Evolutionary conservation across 768 basidiomycete genomes (phyloP), one percentile per base, ranked within the genome.

Genomic region (Lepiota venenata): DNA sequence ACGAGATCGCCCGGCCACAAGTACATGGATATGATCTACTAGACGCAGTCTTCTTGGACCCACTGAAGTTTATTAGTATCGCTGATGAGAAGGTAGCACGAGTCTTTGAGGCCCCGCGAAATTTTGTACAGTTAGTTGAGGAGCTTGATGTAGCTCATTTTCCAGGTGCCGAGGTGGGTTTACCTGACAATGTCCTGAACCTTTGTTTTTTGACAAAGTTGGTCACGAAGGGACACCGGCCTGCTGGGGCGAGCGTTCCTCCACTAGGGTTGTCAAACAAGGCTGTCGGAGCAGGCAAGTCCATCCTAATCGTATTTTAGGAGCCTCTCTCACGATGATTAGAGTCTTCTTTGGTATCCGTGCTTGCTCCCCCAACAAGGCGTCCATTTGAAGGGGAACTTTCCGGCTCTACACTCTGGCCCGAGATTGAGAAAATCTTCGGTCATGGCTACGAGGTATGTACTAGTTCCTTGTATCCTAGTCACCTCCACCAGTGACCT

Each of bases 51-150:
- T 95, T 93, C 67, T 76, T 96, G 43, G 78, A 80, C 55, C 74
- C 87, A 0, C 73, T 93, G 43, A 84, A 81, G 27, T 96, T 98
- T 65, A 87, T 86, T 16, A 95, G 91, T 60, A 86, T 93, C 43
- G 93, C 94, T 9, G 97, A 99, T 63, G 97, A 99, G 70, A 98
- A 98, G 69, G 93, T 98, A 10, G 83, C 85, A 11, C 83, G 97
- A 39, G 83, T 98, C 0, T 99, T 99, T 58, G 93, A 94, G 64
- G 94, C 95, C 8, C 91, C 97, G 5, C 78, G 77, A 16, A 79
- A 80, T 3, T 98, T 98, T 62, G 80, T 95, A 2, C 75, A 83
- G 27, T 71, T 81, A 10, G 65, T 87, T n/a, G 75, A 79, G 52
- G 71, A 62, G 44, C 75, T 85, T 52, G 78, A 62, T 42, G 76